Base-by-base conservation (phyloP, 192 early-diverging fungal species). In the Lobosporangium transversale region DNA sequence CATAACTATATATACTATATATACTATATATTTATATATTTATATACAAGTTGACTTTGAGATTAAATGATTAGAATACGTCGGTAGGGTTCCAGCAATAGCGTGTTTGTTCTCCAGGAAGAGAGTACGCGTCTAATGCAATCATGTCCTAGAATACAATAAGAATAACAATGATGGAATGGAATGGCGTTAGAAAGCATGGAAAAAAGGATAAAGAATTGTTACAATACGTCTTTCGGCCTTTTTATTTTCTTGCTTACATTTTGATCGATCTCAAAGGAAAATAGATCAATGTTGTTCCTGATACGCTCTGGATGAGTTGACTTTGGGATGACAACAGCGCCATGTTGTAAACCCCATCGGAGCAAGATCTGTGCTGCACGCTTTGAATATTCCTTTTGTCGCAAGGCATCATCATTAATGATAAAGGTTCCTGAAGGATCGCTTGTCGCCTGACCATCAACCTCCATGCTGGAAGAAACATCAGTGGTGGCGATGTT, bases 281-380 rank as follows among this genome's bases (percentile, higher is more conserved):
- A 43, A 79, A 83, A 88, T 1, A 88, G 53, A 31, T 80, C 59
- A 30, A 66, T 55, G 52, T 88, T 88, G 26, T 58, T 51, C 26
- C 70, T 45, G 18, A 88, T 75, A 17, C 85, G 45, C 3, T 79
- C 79, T 18, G 82, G 80, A 6, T 64, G 65, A 0, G 79, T 84
- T 5, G 87, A 85, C 57, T 93, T 92, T 3, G 89, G 90, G 51
- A 91, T 92, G n/a, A 92, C 85, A 32, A 85, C 82, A 20, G 68
- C 80, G 0, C 70, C 83, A 70, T 86, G 88, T 35, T 92, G 89
- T 10, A 92, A 67, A 14, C 85, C 89, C 90, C 89, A 93, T 45
- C 87, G 73, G 5, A 91, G 70, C 33, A 92, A 63, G 3, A 90
- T 79, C 53, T 85, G 80, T 7, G 87, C 87, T 14, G 57, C 33